Base-by-base conservation (phyloP, 164 flowering plant genomes). In the Stephania japonica region DNA sequence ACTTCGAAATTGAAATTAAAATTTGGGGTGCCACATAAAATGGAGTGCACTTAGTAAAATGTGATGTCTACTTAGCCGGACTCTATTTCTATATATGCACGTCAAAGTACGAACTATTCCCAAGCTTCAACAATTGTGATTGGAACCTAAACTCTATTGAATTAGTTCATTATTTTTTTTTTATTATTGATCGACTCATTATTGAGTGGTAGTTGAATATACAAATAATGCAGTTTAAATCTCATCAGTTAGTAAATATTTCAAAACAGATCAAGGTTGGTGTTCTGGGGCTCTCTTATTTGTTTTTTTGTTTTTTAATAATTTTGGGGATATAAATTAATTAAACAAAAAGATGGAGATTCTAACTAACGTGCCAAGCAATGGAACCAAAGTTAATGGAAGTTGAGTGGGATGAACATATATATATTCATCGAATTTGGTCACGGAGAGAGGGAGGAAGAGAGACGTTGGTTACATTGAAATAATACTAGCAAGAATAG, bases 371-470 rank as follows among this genome's bases (percentile, higher is more conserved):
- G n/a, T 21, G 64, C 64, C 25, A 4, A n/a, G n/a, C n/a, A n/a
- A 8, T n/a, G 64, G n/a, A 56, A 56, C 62, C 62, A 56, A 56
- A 56, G 62, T 56, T 56, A 56, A 56, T 18, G 62, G 25, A 59
- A 59, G 64, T 59, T 59, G 64, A 19, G 64, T 59, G 64, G 64
- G 64, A 59, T 19, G 64, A 24, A 59, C 64, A 19, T 59, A 13
- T 59, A 59, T 24, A 19, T 59, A 13, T 59, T 59, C 64, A 59
- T 59, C 64, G 64, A 59, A 59, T 59, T 59, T 59, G 64, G 64
- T 10, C 64, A 59, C 21, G 10, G 24, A 32, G 38, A 32, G 38
- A 32, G 38, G 38, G 38, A 32, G 38, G 1, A 4, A 32, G 38
- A 32, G 53, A 47, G 53, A 8, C n/a, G 64, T 59, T n/a, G 64